A percentile compares a stretch with the other conserved stretches of the same genome.
Conservation (phyloP, 2,329 filamentous ascomycete species). For the Neonectria magnoliae region DNA sequence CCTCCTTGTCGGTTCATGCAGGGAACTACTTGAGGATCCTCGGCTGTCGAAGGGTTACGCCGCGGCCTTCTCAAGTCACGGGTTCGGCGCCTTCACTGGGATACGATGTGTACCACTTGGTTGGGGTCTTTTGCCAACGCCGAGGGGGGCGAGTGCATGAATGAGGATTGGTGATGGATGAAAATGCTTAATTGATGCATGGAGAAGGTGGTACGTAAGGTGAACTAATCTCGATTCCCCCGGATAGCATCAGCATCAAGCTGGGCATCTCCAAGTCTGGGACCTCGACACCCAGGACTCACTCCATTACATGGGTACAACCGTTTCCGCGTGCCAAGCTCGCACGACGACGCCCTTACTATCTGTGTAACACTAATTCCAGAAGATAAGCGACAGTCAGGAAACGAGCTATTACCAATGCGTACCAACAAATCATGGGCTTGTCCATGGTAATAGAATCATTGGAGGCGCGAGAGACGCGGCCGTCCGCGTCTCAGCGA, state of each 20-base stretch:
- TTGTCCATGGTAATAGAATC: constrained; percentile 30
- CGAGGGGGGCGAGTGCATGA: constrained; percentile 3
- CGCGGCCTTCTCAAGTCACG: constrained; percentile 21
- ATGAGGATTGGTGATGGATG: not conserved
- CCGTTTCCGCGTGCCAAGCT: constrained; percentile 8
- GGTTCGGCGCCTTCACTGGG: not conserved
- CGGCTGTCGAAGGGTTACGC: constrained; percentile 15
- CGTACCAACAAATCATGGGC: constrained; percentile 29
- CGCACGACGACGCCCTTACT: constrained; percentile 8
- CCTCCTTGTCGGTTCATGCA: constrained; percentile 32
- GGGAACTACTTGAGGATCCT: constrained; percentile 5
- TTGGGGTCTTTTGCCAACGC: constrained; percentile 9
- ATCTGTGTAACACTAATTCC: constrained; percentile 20
- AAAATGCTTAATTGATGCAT: not conserved
- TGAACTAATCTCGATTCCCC: not conserved
- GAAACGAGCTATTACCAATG: constrained; percentile 14
- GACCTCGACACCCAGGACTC: constrained; percentile 1
- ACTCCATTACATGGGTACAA: constrained; percentile 21
- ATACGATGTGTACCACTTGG: constrained; percentile 6
- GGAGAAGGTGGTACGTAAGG: not conserved
- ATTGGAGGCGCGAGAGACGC: constrained; percentile 34
- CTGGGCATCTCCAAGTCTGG: not conserved
- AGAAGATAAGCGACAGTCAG: constrained; percentile 33
- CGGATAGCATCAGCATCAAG: not conserved
- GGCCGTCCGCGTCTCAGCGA: constrained; percentile 11